These are phyloP conservation scores for Chaetomium olivaceum DNA, from an alignment of 2,329 filamentous ascomycete species.

Conservation along the genomic window DNA sequence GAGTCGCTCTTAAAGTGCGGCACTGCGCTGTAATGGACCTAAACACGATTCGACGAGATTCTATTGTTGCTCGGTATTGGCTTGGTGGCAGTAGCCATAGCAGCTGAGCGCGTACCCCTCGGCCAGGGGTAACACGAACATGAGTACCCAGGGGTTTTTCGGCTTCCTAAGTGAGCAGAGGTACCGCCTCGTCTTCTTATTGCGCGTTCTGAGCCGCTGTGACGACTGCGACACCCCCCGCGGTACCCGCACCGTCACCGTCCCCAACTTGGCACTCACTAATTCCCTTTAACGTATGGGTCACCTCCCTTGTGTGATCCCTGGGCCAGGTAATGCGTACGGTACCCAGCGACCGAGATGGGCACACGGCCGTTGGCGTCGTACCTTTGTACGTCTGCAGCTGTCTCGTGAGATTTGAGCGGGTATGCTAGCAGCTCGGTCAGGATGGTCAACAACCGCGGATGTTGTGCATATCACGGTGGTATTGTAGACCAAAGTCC, in stretches of 20 bases:
- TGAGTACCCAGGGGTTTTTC: slow-evolving; percentile 39
- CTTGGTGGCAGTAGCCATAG: slow-evolving; percentile 49
- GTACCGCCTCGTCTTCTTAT: too few species aligned
- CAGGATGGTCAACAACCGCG: slow-evolving; percentile 45
- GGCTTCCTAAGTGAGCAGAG: slow-evolving; percentile 35
- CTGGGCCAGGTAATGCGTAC: too few species aligned
- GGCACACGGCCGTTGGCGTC: too few species aligned
- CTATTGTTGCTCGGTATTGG: slow-evolving; percentile 51
- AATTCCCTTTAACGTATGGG: too few species aligned
- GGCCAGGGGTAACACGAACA: slow-evolving; percentile 45
- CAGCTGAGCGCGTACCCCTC: slow-evolving; percentile 49
- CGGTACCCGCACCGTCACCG: too few species aligned
- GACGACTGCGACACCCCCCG: too few species aligned
- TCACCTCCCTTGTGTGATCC: too few species aligned
- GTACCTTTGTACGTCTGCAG: slow-evolving; percentile 22
- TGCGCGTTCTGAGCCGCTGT: too few species aligned
- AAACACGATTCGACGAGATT: slow-evolving; percentile 50
- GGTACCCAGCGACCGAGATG: too few species aligned
- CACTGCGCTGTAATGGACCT: slow-evolving; percentile 41
- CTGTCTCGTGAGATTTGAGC: slow-evolving; percentile 38
- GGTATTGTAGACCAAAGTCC: too few species aligned
- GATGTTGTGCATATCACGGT: slow-evolving; percentile 27
- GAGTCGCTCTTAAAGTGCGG: neutral
- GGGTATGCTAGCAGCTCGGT: slow-evolving; percentile 43
- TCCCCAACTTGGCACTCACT: too few species aligned